These are phyloP conservation scores for Alloascoidea africana DNA, from an alignment of 805 yeast genomes.

Conservation along the genomic window DNA sequence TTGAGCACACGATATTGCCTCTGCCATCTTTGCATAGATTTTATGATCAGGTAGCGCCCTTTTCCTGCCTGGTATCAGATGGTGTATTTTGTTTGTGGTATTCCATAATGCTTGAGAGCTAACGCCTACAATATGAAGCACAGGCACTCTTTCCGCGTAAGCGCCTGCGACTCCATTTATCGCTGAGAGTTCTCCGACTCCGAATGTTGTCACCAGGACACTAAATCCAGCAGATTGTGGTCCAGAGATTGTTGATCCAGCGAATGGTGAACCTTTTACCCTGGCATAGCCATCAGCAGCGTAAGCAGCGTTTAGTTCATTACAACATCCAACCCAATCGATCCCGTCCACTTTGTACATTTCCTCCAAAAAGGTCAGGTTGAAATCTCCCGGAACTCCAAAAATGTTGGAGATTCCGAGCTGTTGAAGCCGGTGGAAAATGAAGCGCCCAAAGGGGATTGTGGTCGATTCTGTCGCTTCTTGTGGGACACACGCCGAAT, in stretches of 20 bases:
- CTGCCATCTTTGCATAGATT: slow-evolving; percentile 64
- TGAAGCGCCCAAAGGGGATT: slow-evolving; percentile 38
- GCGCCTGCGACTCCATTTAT: slow-evolving; percentile 81
- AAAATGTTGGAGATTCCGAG: slow-evolving; percentile 40
- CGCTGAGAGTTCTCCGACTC: slow-evolving; percentile 81
- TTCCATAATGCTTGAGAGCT: slow-evolving; percentile 66
- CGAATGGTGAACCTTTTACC: slow-evolving; percentile 76
- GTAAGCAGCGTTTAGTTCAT: slow-evolving; percentile 85
- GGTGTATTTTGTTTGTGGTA: slow-evolving; percentile 22
- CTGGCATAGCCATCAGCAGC: slow-evolving; percentile 91
- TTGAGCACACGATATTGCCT: slow-evolving; percentile 52
- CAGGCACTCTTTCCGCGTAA: slow-evolving; percentile 79
- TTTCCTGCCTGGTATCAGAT: slow-evolving; percentile 18
- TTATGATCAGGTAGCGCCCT: slow-evolving; percentile 44
- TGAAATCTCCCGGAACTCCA: slow-evolving; percentile 52
- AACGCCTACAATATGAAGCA: slow-evolving; percentile 75
- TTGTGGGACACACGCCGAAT: too few species aligned
- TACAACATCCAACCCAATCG: slow-evolving; percentile 67
- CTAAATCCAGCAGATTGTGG: slow-evolving; percentile 63
- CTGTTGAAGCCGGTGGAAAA: slow-evolving; percentile 40
- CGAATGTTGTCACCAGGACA: slow-evolving; percentile 70
- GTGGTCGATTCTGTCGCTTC: too few species aligned
- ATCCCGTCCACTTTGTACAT: slow-evolving; percentile 38
- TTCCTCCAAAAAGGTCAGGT: slow-evolving; percentile 47
- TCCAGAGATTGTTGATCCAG: slow-evolving; percentile 82